Evolutionary conservation across 78 protist genomes (phyloP).

Genomic region (Cavenderia fasciculata): DNA sequence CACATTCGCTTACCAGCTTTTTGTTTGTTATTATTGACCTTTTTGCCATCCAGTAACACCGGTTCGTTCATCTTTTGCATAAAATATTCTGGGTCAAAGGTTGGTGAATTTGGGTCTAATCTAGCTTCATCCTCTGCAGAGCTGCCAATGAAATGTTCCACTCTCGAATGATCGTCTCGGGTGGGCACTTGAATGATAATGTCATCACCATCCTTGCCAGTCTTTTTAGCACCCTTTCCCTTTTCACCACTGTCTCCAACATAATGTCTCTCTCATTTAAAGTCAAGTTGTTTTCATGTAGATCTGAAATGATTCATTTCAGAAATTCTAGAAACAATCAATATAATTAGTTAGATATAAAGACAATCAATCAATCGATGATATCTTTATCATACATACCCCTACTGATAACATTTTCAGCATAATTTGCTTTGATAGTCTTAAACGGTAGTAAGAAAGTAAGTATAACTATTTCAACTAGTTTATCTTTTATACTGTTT

Average conservation of each 20-base stretch:
- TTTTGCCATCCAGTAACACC: constrained; percentile 3
- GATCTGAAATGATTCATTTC: too few relatives aligned
- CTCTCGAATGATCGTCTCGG: too few relatives aligned
- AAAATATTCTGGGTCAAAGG: constrained; percentile 21
- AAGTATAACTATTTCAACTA: too few relatives aligned
- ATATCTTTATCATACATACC: too few relatives aligned
- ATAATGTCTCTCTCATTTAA: constrained; percentile 13
- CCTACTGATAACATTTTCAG: too few relatives aligned
- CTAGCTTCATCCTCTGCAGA: constrained; percentile 11
- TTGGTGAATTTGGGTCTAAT: not conserved
- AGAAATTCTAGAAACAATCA: too few relatives aligned
- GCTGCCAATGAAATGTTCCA: too few relatives aligned
- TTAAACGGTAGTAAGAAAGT: too few relatives aligned
- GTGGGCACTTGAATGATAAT: constrained; percentile 55
- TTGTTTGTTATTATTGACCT: not conserved
- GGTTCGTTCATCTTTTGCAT: constrained; percentile 41
- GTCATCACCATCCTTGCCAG: constrained; percentile 64
- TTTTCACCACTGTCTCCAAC: constrained; percentile 23
- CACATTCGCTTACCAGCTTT: not conserved
- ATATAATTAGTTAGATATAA: too few relatives aligned
- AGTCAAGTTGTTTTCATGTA: constrained; percentile 40
- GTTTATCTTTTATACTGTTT: too few relatives aligned
- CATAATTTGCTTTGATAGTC: too few relatives aligned
- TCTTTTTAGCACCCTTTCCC: constrained; percentile 19
- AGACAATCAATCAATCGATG: too few relatives aligned